Evolutionary conservation across 2,329 filamentous ascomycete genomes (phyloP), one percentile per base, ranked within the genome.

Genomic region (Incumbomyces lentus): DNA sequence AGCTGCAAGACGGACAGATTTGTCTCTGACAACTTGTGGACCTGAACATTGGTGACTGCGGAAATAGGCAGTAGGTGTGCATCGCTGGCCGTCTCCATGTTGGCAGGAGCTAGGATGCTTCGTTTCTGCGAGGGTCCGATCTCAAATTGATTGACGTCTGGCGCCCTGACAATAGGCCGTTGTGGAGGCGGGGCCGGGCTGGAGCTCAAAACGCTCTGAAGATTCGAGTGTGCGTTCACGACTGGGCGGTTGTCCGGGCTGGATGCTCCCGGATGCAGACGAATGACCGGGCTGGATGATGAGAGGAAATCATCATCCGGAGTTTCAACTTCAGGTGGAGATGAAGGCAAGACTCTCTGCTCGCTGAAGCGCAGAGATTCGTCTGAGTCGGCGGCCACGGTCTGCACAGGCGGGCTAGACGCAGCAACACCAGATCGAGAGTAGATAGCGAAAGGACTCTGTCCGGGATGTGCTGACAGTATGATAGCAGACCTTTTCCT

Each of bases 61-160:
- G 65, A 65, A 4, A 71, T 65, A 7, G 66, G 66, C 11, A 69
- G 71, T 18, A 72, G 57, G 37, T 67, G 64, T 40, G 65, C 64
- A 16, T 2, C 19, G 5, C 2, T 33, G 14, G 14, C 14, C 3
- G n/a, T n/a, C 17, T 33, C 29, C 7, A 40, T 12, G 14, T 33
- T 34, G 6, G 44, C 6, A 14, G 26, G 44, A n/a, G 22, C 36
- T 16, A 62, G 61, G 17, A 58, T 59, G 6, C 55, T 47, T 35
- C 58, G 49, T 47, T 60, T 60, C 12, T 56, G 56, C 26, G 59
- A 47, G 18, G 44, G 43, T 5, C 58, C 49, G n/a, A 68, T 65
- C 12, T 61, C 64, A 40, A 64, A 64, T 34, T 69, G 70, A 44
- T 65, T 64, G 26, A 66, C 62, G 7, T 64, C 63, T 7, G 60